phyloP scores from a whole-genome alignment of 108 stramenopile species.

The Nannochloropsis oceanica region DNA sequence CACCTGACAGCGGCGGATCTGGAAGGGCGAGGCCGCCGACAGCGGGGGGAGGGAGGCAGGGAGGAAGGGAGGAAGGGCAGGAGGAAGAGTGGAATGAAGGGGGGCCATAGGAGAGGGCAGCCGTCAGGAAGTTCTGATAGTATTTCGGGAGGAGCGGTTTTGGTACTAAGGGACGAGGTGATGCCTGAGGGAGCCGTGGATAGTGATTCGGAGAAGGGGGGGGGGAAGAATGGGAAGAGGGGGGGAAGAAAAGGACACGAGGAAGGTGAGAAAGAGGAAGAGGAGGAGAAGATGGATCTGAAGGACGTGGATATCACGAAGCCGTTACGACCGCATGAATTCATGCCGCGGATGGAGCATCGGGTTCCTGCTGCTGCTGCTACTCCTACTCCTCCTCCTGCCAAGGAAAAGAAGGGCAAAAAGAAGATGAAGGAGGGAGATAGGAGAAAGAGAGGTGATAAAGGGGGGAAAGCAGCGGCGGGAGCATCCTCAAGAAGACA shows the following conservation, averaged over 20 bases:
- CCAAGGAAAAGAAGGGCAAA: background rate
- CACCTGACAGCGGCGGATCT: background rate
- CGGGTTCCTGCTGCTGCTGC: background rate
- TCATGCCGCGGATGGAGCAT: slow-evolving; percentile 21
- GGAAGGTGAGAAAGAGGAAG: background rate
- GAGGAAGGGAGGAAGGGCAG: background rate
- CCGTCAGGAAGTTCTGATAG: background rate
- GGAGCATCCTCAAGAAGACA: background rate
- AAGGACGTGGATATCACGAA: slow-evolving; percentile 20
- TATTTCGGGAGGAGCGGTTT: background rate
- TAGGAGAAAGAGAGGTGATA: background rate
- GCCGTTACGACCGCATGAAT: slow-evolving; percentile 8
- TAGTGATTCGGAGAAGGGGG: background rate
- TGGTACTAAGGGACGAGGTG: background rate
- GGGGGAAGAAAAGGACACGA: background rate
- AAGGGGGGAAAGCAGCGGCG: background rate
- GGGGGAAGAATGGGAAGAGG: background rate
- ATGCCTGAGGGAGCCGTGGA: slow-evolving; percentile 21
- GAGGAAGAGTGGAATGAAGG: background rate
- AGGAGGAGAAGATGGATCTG: background rate
- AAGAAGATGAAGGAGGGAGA: background rate
- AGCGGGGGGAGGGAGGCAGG: background rate
- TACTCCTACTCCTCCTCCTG: background rate
- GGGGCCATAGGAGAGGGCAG: background rate
- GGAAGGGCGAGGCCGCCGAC: background rate